Base-by-base conservation (phyloP, 495 filamentous ascomycete genomes). In the Neurospora sp. region DNA sequence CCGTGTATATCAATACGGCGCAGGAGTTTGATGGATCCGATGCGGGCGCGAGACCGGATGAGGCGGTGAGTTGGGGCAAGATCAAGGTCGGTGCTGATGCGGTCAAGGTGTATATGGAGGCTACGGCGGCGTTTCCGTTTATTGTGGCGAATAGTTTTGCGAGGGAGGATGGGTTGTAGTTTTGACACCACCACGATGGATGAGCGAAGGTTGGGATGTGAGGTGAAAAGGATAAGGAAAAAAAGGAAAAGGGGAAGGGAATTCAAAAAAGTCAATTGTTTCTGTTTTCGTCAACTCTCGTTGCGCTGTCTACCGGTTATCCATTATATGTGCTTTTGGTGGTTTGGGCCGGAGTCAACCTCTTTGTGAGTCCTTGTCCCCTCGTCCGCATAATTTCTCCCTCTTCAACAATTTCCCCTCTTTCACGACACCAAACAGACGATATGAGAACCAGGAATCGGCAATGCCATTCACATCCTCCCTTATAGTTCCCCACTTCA, bases 21-120 rank as follows among this genome's bases (percentile, higher is more conserved):
- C 92, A 96, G 81, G 96, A 99, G 79, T 98, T 97, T 80, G 96
- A 99, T 81, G 96, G 96, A 0, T 96, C 93, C 74, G 96, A 99
- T 86, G 95, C 96, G 3, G 96, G 96, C 0, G 96, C 96, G 3
- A 87, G 96, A 68, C 96, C 96, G 8, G 96, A 98, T 76, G 96
- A 99, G 82, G 96, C 96, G 1, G 93, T 99, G 16, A 97, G 93
- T 75, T 99, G 96, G 96, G 96, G 96, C 5, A 98, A 99, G 87
- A 97, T 99, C 81, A 97, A 94, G 80, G 84, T 88, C 27, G 92
- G 91, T 48, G 96, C 88, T 0, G 88, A 93, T 72, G 90, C 91
- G 72, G 94, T 98, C 70, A 98, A 98, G 88, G 93, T 99, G 2
- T 97, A 96, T 75, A 89, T 92, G 16, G 96, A 99, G 77, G 96